Percentiles rank a stretch among this genome's conserved stretches.
Conservation (phyloP, 768 basidiomycete species). For the Termitomyces eurrhizus region DNA sequence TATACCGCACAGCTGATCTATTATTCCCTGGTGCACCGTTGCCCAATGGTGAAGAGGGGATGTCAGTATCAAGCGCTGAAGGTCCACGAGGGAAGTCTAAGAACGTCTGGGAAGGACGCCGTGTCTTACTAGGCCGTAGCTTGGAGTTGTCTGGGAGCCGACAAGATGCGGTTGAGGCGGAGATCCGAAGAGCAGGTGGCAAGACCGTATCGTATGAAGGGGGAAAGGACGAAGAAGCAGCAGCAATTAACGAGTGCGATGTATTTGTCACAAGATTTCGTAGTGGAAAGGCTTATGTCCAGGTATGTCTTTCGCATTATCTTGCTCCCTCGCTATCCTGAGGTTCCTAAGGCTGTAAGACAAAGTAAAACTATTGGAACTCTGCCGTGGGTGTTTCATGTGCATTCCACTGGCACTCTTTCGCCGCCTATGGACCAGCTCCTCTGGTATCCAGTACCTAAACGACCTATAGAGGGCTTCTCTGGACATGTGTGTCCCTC, state of each 20-base stretch:
- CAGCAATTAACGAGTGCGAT: slow-evolving; percentile 52
- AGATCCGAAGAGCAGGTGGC: slow-evolving; percentile 63
- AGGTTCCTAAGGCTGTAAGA: slow-evolving; percentile 49
- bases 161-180: slow-evolving; percentile 50
- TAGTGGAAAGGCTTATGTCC: slow-evolving; percentile 64
- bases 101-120: slow-evolving; percentile 56
- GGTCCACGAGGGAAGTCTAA: slow-evolving; percentile 15
- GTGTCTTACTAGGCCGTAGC: slow-evolving; percentile 57
- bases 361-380: slow-evolving; percentile 65
- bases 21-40: slow-evolving; percentile 24
- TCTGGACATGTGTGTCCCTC: slow-evolving; percentile 47
- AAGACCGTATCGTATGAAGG: slow-evolving; percentile 28
- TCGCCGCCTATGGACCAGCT: slow-evolving; percentile 69
- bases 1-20: slow-evolving; percentile 28
- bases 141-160: slow-evolving; percentile 50
- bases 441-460: slow-evolving; percentile 81
- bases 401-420: slow-evolving; percentile 58
- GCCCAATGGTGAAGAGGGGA: slow-evolving; percentile 5
- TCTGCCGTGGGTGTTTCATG: slow-evolving; percentile 80
- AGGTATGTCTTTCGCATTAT: slow-evolving; percentile 38
- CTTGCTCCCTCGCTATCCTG: neutral
- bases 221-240: slow-evolving; percentile 21
- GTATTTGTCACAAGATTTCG: slow-evolving; percentile 70
- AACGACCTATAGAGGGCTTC: slow-evolving; percentile 55
- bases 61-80: slow-evolving; percentile 5